A percentile compares a stretch with the other conserved stretches of the same genome.
Evolutionary conservation across 768 basidiomycete genomes (phyloP).

Genomic region (Podaxis rugospora): DNA sequence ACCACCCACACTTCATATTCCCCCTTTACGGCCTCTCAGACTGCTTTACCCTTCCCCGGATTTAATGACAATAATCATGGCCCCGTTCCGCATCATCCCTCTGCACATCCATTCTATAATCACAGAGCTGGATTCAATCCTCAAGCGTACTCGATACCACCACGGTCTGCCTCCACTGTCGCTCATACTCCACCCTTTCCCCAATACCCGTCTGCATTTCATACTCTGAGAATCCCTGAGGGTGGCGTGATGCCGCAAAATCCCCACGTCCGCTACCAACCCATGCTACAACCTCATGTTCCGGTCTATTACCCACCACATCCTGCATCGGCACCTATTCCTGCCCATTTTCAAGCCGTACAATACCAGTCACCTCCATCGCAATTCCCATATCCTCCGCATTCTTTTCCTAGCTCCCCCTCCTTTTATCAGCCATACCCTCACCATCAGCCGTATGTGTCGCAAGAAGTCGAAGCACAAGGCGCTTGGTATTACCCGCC

Average conservation of each 20-base stretch:
- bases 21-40: neutral
- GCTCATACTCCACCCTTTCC: constrained; percentile 29
- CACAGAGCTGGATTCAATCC: constrained; percentile 34
- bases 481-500: constrained; percentile 54
- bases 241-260: constrained; percentile 33
- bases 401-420: constrained; percentile 29
- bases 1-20: neutral
- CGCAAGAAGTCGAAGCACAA: constrained; percentile 28
- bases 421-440: constrained; percentile 27
- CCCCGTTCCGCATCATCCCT: constrained; percentile 21
- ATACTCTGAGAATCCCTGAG: constrained; percentile 29
- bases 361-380: constrained; percentile 27
- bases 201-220: constrained; percentile 31
- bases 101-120: constrained; percentile 27
- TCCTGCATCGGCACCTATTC: constrained; percentile 23
- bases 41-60: constrained; percentile 8
- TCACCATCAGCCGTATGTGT: constrained; percentile 24
- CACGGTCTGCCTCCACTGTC: constrained; percentile 33
- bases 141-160: constrained; percentile 38
- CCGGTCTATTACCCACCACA: constrained; percentile 36
- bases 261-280: constrained; percentile 36
- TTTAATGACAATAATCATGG: constrained; percentile 19
- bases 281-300: constrained; percentile 33
- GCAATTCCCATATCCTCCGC: constrained; percentile 33
- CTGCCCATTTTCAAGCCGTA: constrained; percentile 25